Conservation (phyloP, 2,329 filamentous ascomycete genomes). For the Clonostachys byssicola region DNA sequence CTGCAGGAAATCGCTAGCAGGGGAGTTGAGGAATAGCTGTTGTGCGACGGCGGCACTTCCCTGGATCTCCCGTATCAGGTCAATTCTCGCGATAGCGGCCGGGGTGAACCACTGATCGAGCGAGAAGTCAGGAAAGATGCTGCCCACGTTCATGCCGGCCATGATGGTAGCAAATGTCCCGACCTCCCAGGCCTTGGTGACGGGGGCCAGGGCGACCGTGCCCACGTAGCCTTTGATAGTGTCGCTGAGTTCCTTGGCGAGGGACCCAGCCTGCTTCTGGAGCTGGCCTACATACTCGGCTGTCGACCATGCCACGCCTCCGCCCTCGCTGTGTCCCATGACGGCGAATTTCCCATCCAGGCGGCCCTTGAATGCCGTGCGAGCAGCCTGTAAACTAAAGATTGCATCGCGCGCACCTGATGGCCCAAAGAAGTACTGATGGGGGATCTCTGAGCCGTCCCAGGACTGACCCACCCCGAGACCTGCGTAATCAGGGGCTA, state of each 20-base stretch:
- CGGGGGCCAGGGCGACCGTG: conserved; percentile 6
- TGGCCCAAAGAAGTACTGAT: conserved; percentile 30
- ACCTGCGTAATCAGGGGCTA: conserved; percentile 38
- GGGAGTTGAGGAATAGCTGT: not conserved
- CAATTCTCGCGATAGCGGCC: conserved; percentile 2
- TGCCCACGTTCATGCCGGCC: not conserved
- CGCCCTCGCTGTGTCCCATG: conserved; percentile 40
- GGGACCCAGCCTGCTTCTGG: conserved; percentile 6
- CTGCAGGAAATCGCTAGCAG: not conserved
- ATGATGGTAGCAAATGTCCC: not conserved
- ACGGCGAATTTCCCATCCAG: conserved; percentile 29
- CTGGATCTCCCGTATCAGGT: conserved; percentile 2
- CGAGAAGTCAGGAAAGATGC: conserved; percentile 6
- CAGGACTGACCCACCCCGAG: conserved; percentile 27
- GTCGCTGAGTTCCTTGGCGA: not conserved
- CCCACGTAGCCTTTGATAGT: conserved; percentile 4
- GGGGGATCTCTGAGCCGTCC: conserved; percentile 25
- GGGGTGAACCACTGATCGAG: conserved; percentile 7
- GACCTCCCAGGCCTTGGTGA: conserved; percentile 1
- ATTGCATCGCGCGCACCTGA: conserved; percentile 34
- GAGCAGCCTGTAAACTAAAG: conserved; percentile 33
- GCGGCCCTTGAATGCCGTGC: conserved; percentile 24
- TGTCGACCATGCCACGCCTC: conserved; percentile 29
- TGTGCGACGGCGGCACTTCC: not conserved
- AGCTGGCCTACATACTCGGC: conserved; percentile 11